phyloP scores from a whole-genome alignment of 1,284 basidiomycete species.

The Cutaneotrichosporon dermatis region DNA sequence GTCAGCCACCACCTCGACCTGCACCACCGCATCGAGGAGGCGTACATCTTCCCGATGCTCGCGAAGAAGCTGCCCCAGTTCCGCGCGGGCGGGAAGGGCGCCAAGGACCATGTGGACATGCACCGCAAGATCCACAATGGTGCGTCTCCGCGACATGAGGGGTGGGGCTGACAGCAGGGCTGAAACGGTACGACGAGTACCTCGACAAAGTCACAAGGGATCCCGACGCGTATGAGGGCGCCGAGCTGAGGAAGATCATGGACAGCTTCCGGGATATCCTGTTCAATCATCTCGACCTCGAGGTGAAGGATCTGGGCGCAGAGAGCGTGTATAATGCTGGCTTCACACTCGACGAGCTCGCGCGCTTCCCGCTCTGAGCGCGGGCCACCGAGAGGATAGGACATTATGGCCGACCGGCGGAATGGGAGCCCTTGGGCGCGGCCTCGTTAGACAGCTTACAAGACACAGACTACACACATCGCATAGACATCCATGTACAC shows the following conservation, averaged over 20 bases:
- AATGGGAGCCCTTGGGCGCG: too few species aligned
- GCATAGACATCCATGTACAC: too few species aligned
- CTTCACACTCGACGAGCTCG: slow-evolving; percentile 61
- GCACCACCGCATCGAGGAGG: slow-evolving; percentile 60
- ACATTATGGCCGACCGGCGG: too few species aligned
- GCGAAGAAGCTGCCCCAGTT: slow-evolving; percentile 62
- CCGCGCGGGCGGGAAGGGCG: slow-evolving; percentile 42
- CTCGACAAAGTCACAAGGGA: slow-evolving; percentile 54
- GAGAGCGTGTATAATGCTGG: slow-evolving; percentile 61
- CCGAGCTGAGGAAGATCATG: slow-evolving; percentile 58
- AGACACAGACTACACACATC: too few species aligned
- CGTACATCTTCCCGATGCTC: slow-evolving; percentile 62
- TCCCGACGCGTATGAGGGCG: slow-evolving; percentile 57
- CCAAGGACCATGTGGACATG: slow-evolving; percentile 57
- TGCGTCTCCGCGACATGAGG: slow-evolving; percentile 27
- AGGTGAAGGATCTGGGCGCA: slow-evolving; percentile 60
- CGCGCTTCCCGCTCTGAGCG: slow-evolving; percentile 52
- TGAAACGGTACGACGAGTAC: slow-evolving; percentile 56
- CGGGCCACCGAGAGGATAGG: too few species aligned
- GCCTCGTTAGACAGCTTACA: too few species aligned
- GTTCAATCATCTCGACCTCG: slow-evolving; percentile 64
- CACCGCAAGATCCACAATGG: slow-evolving; percentile 66
- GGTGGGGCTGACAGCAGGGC: slow-evolving; percentile 1
- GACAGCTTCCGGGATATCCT: slow-evolving; percentile 62
- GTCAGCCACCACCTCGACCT: slow-evolving; percentile 57